phyloP scores from a whole-genome alignment of 1,284 basidiomycete genomes.

The Bjerkandera adusta region DNA sequence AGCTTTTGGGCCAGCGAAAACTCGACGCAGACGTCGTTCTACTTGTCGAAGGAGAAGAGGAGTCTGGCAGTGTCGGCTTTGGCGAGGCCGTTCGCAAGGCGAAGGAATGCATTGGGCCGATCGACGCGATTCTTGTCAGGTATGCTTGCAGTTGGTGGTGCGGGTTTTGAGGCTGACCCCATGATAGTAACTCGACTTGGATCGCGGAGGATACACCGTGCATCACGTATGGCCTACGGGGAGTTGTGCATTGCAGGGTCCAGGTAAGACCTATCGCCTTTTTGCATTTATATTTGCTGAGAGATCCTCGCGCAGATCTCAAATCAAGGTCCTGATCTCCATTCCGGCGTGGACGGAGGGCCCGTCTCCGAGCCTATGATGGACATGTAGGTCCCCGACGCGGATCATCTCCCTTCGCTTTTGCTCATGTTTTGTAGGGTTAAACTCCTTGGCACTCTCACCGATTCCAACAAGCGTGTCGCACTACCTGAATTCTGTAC shows the following conservation, averaged over 20 bases:
- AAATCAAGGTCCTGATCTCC: slow-evolving; percentile 71
- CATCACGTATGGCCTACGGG: slow-evolving; percentile 92
- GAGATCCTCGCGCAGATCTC: slow-evolving; percentile 45
- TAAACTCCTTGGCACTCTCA: slow-evolving; percentile 73
- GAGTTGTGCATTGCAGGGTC: slow-evolving; percentile 84
- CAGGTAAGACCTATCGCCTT: slow-evolving; percentile 46
- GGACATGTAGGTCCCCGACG: slow-evolving; percentile 66
- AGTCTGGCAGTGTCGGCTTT: slow-evolving; percentile 88
- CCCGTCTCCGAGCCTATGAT: slow-evolving; percentile 87
- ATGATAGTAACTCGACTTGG: slow-evolving; percentile 89
- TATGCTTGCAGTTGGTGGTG: slow-evolving; percentile 25
- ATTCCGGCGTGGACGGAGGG: slow-evolving; percentile 94
- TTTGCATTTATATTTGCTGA: background rate
- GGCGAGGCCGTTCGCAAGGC: slow-evolving; percentile 64
- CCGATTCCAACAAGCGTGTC: slow-evolving; percentile 56
- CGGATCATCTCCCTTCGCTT: background rate
- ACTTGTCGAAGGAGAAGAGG: slow-evolving; percentile 95
- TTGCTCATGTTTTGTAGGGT: slow-evolving; percentile 48
- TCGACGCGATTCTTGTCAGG: slow-evolving; percentile 88
- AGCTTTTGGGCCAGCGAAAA: slow-evolving; percentile 69
- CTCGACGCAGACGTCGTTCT: slow-evolving; percentile 89
- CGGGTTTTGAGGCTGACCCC: background rate
- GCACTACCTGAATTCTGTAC: slow-evolving; percentile 85
- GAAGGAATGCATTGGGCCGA: slow-evolving; percentile 74
- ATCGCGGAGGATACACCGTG: slow-evolving; percentile 94